Percentiles rank a stretch among this genome's conserved stretches.
phyloP scores from a whole-genome alignment of 2,329 filamentous ascomycete genomes.

The Trichoderma citrinoviride region DNA sequence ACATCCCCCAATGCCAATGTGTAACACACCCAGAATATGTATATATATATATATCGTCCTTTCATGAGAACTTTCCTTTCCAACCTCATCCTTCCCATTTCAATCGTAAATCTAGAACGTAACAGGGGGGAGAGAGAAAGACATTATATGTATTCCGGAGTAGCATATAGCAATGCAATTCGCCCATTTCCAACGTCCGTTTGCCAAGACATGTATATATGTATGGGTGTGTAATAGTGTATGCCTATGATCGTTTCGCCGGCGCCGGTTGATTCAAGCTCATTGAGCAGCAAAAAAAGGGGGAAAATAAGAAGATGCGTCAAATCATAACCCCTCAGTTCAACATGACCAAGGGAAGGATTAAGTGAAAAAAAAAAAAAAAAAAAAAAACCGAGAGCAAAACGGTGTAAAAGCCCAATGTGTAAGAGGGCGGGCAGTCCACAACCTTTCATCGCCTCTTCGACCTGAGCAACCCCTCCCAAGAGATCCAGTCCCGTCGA shows the following conservation, averaged over 20 bases:
- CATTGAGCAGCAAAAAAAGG: neutral
- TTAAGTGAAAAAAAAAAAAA: too few species aligned
- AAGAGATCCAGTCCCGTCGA: constrained; percentile 22
- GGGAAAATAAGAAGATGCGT: neutral
- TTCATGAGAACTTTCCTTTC: neutral
- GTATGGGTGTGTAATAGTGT: neutral
- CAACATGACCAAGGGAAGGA: too few species aligned
- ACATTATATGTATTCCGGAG: neutral
- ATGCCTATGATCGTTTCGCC: neutral
- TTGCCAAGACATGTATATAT: neutral
- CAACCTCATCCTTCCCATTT: neutral
- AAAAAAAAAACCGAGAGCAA: too few species aligned
- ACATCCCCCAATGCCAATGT: too few species aligned
- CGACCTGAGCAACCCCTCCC: constrained; percentile 29
- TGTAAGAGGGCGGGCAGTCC: too few species aligned
- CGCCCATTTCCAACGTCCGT: neutral
- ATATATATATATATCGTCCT: too few species aligned
- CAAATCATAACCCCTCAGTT: too few species aligned
- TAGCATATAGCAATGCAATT: neutral
- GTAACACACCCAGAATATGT: too few species aligned
- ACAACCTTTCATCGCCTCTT: constrained; percentile 29
- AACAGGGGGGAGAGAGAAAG: neutral
- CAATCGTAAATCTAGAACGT: neutral
- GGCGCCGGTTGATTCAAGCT: neutral
- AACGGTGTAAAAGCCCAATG: too few species aligned